phyloP scores from a whole-genome alignment of 768 basidiomycete species.

The Coprinopsis strossmayeri region DNA sequence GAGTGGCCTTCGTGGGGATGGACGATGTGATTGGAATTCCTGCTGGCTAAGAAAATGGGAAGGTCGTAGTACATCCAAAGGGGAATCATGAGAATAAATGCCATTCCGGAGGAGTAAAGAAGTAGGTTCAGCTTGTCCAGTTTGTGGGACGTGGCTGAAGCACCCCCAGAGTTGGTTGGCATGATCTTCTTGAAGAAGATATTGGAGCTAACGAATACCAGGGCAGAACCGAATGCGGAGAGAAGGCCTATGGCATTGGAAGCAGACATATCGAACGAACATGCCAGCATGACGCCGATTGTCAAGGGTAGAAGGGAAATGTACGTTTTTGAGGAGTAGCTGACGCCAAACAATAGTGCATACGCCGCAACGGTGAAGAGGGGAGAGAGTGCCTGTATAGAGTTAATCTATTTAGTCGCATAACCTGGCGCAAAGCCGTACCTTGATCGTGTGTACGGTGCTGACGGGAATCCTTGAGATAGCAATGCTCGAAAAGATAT shows the following conservation, averaged over 20 bases:
- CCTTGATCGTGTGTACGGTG: slow-evolving; percentile 99
- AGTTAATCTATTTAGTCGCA: neutral
- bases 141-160: slow-evolving; percentile 51
- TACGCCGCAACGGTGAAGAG: slow-evolving; percentile 97
- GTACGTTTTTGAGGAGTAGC: slow-evolving; percentile 89
- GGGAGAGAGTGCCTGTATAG: slow-evolving; percentile 84
- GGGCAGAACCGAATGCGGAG: slow-evolving; percentile 93
- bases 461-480: slow-evolving; percentile 95
- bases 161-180: slow-evolving; percentile 51
- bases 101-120: slow-evolving; percentile 90
- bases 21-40: slow-evolving; percentile 32
- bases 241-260: slow-evolving; percentile 85
- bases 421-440: slow-evolving; percentile 26
- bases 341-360: slow-evolving; percentile 87
- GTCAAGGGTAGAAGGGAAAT: slow-evolving; percentile 92
- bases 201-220: slow-evolving; percentile 96
- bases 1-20: slow-evolving; percentile 42
- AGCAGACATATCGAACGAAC: slow-evolving; percentile 85
- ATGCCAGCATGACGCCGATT: slow-evolving; percentile 95
- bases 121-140: slow-evolving; percentile 96
- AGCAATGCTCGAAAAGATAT: slow-evolving; percentile 96
- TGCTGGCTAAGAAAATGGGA: slow-evolving; percentile 47
- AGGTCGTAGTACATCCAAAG: slow-evolving; percentile 92
- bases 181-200: slow-evolving; percentile 99
- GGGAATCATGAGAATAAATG: slow-evolving; percentile 94